Conservation (phyloP, 805 yeast genomes). For the Phaffomyces opuntiae region DNA sequence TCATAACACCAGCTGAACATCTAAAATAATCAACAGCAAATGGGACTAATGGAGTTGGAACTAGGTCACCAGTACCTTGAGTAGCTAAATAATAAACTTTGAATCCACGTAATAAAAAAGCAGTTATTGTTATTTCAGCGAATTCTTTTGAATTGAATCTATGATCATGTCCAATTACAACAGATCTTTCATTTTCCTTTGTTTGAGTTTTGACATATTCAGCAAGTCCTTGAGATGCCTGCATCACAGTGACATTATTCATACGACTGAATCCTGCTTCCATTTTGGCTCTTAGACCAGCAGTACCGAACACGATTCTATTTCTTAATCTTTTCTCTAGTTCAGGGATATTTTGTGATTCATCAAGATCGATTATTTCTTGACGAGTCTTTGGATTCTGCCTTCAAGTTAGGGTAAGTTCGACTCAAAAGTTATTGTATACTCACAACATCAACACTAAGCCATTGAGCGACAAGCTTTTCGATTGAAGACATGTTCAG, state of each 20-base stretch:
- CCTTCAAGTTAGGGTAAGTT: too few species aligned
- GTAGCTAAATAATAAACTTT: slow-evolving; percentile 56
- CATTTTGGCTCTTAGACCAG: slow-evolving; percentile 85
- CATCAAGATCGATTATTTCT: slow-evolving; percentile 45
- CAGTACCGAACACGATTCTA: slow-evolving; percentile 87
- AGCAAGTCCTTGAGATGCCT: slow-evolving; percentile 82
- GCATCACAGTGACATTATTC: slow-evolving; percentile 84
- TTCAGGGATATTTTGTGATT: slow-evolving; percentile 30
- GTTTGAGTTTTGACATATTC: slow-evolving; percentile 32
- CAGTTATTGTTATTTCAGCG: slow-evolving; percentile 74
- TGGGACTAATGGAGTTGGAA: slow-evolving; percentile 91
- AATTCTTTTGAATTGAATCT: slow-evolving; percentile 71
- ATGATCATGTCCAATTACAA: slow-evolving; percentile 91
- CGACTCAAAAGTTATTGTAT: too few species aligned
- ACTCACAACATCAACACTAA: slow-evolving; percentile 4
- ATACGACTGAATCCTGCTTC: slow-evolving; percentile 85
- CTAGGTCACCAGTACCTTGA: slow-evolving; percentile 26
- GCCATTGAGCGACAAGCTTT: slow-evolving; percentile 7
- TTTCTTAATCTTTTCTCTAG: slow-evolving; percentile 44
- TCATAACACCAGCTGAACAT: slow-evolving; percentile 84
- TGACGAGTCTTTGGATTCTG: slow-evolving; percentile 39
- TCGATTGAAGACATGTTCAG: not conserved
- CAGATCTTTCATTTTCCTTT: slow-evolving; percentile 24
- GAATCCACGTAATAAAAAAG: slow-evolving; percentile 62
- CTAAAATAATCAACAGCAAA: slow-evolving; percentile 59